Conservation (phyloP, 164 flowering plant species). For the Santalum album region DNA sequence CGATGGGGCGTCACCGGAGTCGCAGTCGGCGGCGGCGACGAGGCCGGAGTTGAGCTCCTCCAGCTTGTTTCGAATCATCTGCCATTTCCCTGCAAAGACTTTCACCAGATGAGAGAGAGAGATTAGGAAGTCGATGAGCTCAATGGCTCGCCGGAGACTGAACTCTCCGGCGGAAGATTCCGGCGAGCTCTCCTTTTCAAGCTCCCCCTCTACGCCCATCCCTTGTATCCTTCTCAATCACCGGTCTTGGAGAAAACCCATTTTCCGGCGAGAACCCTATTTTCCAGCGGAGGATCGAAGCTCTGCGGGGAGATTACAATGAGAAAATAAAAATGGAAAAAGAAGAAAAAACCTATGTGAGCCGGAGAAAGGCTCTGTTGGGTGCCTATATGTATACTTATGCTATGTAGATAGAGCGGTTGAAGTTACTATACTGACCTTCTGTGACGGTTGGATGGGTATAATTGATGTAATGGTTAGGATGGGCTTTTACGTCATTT, state of each 20-base stretch:
- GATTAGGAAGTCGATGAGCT: slow-evolving; percentile 38
- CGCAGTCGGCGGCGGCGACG: slow-evolving; percentile 34
- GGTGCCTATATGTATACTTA: no score
- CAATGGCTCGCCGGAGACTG: slow-evolving; percentile 31
- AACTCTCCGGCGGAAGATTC: slow-evolving; percentile 10
- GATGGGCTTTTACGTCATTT: no score
- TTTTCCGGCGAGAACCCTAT: not conserved
- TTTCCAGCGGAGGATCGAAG: not conserved
- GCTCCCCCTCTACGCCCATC: not conserved
- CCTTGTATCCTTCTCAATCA: not conserved
- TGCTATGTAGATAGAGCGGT: no score
- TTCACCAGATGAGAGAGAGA: slow-evolving; percentile 47
- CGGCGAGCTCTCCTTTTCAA: not conserved
- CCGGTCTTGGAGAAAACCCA: not conserved
- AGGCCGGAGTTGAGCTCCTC: slow-evolving; percentile 59
- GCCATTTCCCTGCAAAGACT: slow-evolving; percentile 73
- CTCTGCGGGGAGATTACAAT: no score
- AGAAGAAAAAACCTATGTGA: no score
- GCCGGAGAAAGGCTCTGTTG: no score
- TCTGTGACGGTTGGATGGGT: no score
- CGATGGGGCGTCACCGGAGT: slow-evolving; percentile 19
- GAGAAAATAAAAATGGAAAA: no score
- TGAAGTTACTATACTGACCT: no score
- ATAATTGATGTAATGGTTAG: no score
- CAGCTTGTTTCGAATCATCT: slow-evolving; percentile 52